Evolutionary conservation across 352 stramenopile species (phyloP).

Genomic region (Phytophthora gonapodyides): DNA sequence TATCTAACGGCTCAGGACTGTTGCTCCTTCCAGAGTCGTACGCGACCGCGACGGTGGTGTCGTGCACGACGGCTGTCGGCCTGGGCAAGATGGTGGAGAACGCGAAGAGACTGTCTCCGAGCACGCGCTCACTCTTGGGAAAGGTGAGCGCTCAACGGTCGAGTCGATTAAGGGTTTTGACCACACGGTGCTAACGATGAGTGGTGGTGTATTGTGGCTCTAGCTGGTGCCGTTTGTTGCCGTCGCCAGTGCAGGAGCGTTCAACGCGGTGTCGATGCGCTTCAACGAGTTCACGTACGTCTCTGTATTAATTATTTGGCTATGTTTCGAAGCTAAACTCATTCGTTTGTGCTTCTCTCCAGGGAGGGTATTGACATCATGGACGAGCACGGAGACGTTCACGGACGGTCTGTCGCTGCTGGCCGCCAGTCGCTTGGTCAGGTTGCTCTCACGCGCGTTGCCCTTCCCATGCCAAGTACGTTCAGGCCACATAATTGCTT

Average conservation of each 20-base stretch:
- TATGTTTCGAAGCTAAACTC: slow-evolving; percentile 3
- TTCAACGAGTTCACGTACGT: slow-evolving; percentile 85
- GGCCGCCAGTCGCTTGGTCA: slow-evolving; percentile 81
- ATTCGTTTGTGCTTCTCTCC: slow-evolving; percentile 4
- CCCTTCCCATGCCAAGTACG: slow-evolving; percentile 82
- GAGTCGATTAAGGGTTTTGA: background rate
- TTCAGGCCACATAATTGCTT: slow-evolving; percentile 7
- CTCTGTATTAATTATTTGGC: background rate
- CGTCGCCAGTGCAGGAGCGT: slow-evolving; percentile 79
- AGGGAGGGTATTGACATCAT: slow-evolving; percentile 88
- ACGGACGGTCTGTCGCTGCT: slow-evolving; percentile 76
- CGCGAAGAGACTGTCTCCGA: slow-evolving; percentile 74
- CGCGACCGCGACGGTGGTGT: slow-evolving; percentile 75
- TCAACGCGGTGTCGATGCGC: slow-evolving; percentile 90
- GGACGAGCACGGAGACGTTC: slow-evolving; percentile 76
- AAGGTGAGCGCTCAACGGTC: slow-evolving; percentile 43
- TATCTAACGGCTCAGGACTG: too few relatives aligned
- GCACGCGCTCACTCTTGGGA: slow-evolving; percentile 57
- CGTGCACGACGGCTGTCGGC: slow-evolving; percentile 75
- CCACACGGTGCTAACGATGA: background rate
- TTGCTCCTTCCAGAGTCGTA: slow-evolving; percentile 62
- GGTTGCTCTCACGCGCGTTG: slow-evolving; percentile 79
- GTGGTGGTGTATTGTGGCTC: background rate
- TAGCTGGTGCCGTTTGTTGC: slow-evolving; percentile 87
- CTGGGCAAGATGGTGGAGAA: slow-evolving; percentile 76